phyloP scores from a whole-genome alignment of 1,139 yeast genomes.

The Pneumocystis jirovecii region DNA sequence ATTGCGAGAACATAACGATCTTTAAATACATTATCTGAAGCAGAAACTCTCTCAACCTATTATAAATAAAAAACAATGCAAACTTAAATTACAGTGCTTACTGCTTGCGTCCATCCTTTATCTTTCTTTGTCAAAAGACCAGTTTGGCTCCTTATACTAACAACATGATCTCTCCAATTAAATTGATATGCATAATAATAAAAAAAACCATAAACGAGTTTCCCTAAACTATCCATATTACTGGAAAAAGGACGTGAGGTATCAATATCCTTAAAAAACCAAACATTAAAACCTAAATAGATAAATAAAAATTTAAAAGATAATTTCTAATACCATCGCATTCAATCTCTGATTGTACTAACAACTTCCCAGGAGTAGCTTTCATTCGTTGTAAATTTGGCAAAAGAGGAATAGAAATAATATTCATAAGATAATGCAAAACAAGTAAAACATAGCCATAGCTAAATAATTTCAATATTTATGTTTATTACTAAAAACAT shows the following conservation, averaged over 20 bases:
- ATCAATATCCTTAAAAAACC: conserved; percentile 8
- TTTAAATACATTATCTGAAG: conserved; percentile 3
- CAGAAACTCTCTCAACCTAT: conserved; percentile 5
- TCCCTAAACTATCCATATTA: conserved; percentile 9
- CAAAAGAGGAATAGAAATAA: conserved; percentile 6
- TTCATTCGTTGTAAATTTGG: conserved; percentile 11
- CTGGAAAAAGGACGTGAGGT: not conserved
- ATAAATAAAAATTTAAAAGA: conserved; percentile 1
- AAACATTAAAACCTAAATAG: conserved; percentile 8
- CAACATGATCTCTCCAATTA: conserved; percentile 10
- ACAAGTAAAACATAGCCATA: conserved; percentile 12
- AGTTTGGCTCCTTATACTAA: conserved; percentile 9
- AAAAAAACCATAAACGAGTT: conserved; percentile 11
- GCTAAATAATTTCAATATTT: not conserved
- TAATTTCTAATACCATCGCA: not conserved
- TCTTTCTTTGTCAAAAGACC: conserved; percentile 11
- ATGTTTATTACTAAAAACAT: not conserved
- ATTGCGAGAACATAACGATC: conserved; percentile 9
- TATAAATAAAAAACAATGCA: not conserved
- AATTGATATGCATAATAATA: conserved; percentile 11
- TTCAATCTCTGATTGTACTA: not conserved
- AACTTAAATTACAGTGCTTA: not conserved
- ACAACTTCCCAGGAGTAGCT: not conserved
- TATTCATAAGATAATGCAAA: conserved; percentile 10
- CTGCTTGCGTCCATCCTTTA: conserved; percentile 12